Conservation (phyloP, 352 stramenopile species). For the Phytopythium mirpurense region DNA sequence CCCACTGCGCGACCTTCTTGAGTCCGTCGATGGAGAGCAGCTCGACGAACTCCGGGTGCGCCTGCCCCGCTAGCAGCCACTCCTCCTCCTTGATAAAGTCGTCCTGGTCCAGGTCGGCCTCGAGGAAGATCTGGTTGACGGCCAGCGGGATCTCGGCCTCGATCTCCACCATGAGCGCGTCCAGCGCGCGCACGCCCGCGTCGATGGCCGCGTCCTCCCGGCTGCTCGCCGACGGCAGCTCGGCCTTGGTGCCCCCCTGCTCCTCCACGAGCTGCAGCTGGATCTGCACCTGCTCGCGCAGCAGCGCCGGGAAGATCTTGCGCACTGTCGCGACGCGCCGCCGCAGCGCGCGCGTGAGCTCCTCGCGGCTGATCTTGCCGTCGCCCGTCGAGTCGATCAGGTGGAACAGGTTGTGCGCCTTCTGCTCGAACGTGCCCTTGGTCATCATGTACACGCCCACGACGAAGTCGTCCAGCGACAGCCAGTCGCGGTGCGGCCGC, state of each 20-base stretch:
- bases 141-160: slow-evolving; percentile 78
- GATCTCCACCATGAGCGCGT: slow-evolving; percentile 70
- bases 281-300: slow-evolving; percentile 65
- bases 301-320: slow-evolving; percentile 68
- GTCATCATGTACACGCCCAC: slow-evolving; percentile 81
- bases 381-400: slow-evolving; percentile 60
- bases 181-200: slow-evolving; percentile 48
- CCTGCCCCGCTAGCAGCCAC: slow-evolving; percentile 78
- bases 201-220: slow-evolving; percentile 52
- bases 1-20: slow-evolving; percentile 81
- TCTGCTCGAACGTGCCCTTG: slow-evolving; percentile 74
- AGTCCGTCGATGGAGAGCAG: slow-evolving; percentile 82
- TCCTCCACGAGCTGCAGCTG: slow-evolving; percentile 19
- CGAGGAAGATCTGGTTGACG: slow-evolving; percentile 80
- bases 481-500: slow-evolving; percentile 49
- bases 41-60: slow-evolving; percentile 78
- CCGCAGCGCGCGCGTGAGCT: slow-evolving; percentile 67
- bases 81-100: slow-evolving; percentile 77
- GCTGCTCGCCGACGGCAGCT: slow-evolving; percentile 21
- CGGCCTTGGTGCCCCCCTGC: slow-evolving; percentile 11
- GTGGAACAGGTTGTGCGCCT: slow-evolving; percentile 71
- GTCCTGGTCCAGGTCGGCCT: slow-evolving; percentile 71
- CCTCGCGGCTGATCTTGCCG: slow-evolving; percentile 74
- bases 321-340: slow-evolving; percentile 62
- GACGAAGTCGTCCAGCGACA: slow-evolving; percentile 75